Evolutionary conservation across 2,329 filamentous ascomycete species (phyloP).

Genomic region (Phoma sp.): DNA sequence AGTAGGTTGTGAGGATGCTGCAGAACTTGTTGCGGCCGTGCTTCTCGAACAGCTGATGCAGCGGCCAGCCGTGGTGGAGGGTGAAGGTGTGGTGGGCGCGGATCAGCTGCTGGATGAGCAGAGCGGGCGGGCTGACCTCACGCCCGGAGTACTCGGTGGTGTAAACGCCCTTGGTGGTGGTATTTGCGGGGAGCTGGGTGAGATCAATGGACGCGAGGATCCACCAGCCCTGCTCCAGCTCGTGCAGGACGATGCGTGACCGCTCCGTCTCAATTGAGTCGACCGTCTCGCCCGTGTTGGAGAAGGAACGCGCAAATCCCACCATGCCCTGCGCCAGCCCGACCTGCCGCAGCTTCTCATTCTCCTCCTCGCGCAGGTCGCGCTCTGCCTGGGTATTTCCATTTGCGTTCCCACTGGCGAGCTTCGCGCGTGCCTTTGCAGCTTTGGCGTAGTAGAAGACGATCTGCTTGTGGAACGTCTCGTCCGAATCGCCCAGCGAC

Average conservation of each 20-base stretch:
- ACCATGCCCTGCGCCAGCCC: slow-evolving; percentile 97
- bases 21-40: slow-evolving; percentile 72
- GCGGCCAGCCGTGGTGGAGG: slow-evolving; percentile 80
- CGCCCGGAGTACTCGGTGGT: slow-evolving; percentile 81
- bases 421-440: slow-evolving; percentile 38
- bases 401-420: slow-evolving; percentile 35
- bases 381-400: slow-evolving; percentile 45
- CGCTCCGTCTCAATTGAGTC: slow-evolving; percentile 92
- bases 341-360: slow-evolving; percentile 89
- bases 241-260: slow-evolving; percentile 80
- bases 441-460: slow-evolving; percentile 82
- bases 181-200: slow-evolving; percentile 69
- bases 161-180: slow-evolving; percentile 32
- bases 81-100: slow-evolving; percentile 85
- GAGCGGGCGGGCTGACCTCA: slow-evolving; percentile 81
- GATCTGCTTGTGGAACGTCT: slow-evolving; percentile 79
- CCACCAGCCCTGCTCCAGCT: slow-evolving; percentile 95
- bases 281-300: slow-evolving; percentile 70
- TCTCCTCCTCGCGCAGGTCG: slow-evolving; percentile 66
- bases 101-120: slow-evolving; percentile 80
- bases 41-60: slow-evolving; percentile 72
- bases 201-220: slow-evolving; percentile 88
- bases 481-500: slow-evolving; percentile 72
- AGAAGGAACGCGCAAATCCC: slow-evolving; percentile 80
- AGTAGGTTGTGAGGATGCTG: slow-evolving; percentile 76